Conservation (phyloP, 2,329 filamentous ascomycete species). For the Ceratocystis lukuohia region DNA sequence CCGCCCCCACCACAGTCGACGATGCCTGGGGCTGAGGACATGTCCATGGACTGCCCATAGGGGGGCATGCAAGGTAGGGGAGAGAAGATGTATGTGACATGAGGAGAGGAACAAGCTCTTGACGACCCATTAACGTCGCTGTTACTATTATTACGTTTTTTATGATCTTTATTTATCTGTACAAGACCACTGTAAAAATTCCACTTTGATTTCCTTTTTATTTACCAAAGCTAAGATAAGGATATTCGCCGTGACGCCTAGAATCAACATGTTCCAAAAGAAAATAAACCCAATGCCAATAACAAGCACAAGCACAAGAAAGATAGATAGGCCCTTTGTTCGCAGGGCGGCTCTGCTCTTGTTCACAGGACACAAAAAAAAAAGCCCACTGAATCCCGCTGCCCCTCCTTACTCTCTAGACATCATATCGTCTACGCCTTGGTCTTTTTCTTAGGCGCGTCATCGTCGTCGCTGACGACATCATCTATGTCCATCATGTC, state of each 20-base stretch:
- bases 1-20: constrained; percentile 15
- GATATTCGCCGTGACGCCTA: constrained; percentile 18
- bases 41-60: constrained; percentile 16
- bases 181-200: not conserved
- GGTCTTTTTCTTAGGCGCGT: constrained; percentile 25
- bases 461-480: constrained; percentile 26
- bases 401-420: not conserved
- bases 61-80: not conserved
- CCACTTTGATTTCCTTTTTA: constrained; percentile 6
- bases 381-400: not conserved
- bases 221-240: constrained; percentile 12
- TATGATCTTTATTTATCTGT: not conserved
- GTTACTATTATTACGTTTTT: not conserved
- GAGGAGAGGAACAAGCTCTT: no score
- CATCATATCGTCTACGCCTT: constrained; percentile 6
- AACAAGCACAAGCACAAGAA: constrained; percentile 13
- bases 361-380: not conserved
- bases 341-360: not conserved
- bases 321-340: constrained; percentile 1
- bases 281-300: constrained; percentile 15
- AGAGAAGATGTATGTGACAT: not conserved
- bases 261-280: constrained; percentile 15
- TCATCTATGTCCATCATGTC: constrained; percentile 32
- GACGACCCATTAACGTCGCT: not conserved
- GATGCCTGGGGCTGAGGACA: constrained; percentile 5